Evolutionary conservation across 2,329 filamentous ascomycete species (phyloP).

Genomic region (Fusarium brachygibbosum): DNA sequence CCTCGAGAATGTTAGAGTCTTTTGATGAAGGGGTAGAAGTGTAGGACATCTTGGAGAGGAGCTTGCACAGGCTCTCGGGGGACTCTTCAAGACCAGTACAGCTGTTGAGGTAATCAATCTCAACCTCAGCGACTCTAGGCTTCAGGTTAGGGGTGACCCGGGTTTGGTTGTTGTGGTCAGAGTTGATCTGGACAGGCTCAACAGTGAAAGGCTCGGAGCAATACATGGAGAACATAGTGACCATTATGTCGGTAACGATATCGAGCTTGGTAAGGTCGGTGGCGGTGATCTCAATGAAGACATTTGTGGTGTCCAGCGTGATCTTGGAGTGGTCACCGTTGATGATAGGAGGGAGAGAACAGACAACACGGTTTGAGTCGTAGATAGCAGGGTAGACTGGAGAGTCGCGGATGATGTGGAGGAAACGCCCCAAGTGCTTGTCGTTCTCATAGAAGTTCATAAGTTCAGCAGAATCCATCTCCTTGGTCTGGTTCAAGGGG

Average conservation of each 20-base stretch:
- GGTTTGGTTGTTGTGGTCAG: conserved; percentile 88
- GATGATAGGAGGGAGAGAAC: conserved; percentile 97
- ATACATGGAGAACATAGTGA: conserved; percentile 97
- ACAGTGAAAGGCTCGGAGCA: conserved; percentile 90
- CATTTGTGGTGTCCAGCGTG: conserved; percentile 87
- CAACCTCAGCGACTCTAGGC: conserved; percentile 82
- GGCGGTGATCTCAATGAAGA: conserved; percentile 97
- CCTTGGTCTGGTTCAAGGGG: conserved; percentile 90
- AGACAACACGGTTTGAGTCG: conserved; percentile 87
- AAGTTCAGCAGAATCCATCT: conserved; percentile 88
- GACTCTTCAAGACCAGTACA: conserved; percentile 87
- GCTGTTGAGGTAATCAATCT: conserved; percentile 93
- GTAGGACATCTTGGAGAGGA: conserved; percentile 91
- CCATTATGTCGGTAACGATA: conserved; percentile 94
- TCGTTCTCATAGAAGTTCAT: conserved; percentile 98
- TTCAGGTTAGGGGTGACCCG: conserved; percentile 84
- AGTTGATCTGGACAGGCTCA: conserved; percentile 92
- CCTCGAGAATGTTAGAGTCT: conserved; percentile 79
- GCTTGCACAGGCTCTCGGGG: conserved; percentile 79
- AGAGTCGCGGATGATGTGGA: conserved; percentile 94
- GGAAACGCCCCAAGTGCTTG: conserved; percentile 88
- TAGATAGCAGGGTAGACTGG: conserved; percentile 97
- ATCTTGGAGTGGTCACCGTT: conserved; percentile 99
- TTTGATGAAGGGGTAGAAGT: conserved; percentile 80
- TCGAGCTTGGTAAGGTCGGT: conserved; percentile 97